These are phyloP conservation scores for Cryphonectria japonica DNA, from an alignment of 2,329 filamentous ascomycete genomes.

Conservation along the genomic window DNA sequence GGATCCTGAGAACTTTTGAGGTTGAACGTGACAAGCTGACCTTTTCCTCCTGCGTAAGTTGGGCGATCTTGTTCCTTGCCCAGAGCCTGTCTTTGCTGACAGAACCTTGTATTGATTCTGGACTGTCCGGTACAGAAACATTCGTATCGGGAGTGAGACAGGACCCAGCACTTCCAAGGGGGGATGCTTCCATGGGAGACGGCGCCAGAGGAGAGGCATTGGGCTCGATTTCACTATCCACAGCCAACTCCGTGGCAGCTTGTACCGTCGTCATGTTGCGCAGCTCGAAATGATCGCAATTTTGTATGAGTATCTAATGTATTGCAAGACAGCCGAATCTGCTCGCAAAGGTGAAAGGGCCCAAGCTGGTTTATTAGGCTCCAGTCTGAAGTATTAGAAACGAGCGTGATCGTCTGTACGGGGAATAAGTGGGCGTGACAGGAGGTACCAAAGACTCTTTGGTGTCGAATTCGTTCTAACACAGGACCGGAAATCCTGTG, in stretches of 20 bases:
- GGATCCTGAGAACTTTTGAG: not conserved
- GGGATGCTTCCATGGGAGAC: constrained; percentile 35
- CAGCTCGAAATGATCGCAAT: not conserved
- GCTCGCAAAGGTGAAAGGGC: not conserved
- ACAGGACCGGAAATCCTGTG: constrained; percentile 2
- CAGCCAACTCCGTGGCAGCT: constrained; percentile 37
- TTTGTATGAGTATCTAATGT: not conserved
- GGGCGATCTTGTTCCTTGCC: constrained; percentile 54
- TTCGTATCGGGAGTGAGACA: constrained; percentile 55
- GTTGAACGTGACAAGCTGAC: constrained; percentile 37
- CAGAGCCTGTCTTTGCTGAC: constrained; percentile 44
- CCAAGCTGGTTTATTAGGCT: not conserved
- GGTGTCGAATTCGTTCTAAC: not conserved
- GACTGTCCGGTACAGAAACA: constrained; percentile 51
- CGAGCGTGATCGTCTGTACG: not conserved
- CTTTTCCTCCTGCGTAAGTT: constrained; percentile 62
- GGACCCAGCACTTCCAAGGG: constrained; percentile 41
- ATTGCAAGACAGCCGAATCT: not conserved
- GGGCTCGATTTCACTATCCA: constrained; percentile 40
- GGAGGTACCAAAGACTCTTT: not conserved
- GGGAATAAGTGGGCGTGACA: constrained; percentile 14
- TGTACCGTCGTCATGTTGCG: constrained; percentile 32
- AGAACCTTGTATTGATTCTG: constrained; percentile 41
- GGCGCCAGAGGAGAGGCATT: constrained; percentile 41
- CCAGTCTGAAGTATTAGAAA: not conserved